Percentiles rank a stretch among this genome's conserved stretches.
Conservation (phyloP, 345 rosid genomes). For the Camelina laxa region DNA sequence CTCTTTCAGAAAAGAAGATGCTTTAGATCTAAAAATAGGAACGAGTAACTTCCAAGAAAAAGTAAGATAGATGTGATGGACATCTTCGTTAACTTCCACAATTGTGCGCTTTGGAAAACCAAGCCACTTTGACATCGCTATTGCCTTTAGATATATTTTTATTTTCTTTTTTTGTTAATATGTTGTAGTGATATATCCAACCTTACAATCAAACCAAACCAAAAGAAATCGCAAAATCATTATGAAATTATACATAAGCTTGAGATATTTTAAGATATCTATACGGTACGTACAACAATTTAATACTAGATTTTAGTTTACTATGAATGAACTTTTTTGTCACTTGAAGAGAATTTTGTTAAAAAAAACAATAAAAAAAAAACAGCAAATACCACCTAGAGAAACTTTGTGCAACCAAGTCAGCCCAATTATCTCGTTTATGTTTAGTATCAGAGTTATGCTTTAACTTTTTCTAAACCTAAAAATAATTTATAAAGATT, state of each 20-base stretch:
- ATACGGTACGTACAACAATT: no score
- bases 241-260: no score
- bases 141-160: background rate
- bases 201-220: no score
- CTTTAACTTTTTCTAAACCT: constrained; percentile 18
- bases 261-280: no score
- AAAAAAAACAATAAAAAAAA: no score
- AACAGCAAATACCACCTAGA: no score
- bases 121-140: constrained; percentile 14
- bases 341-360: no score
- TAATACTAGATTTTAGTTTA: no score
- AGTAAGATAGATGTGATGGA: constrained; percentile 21
- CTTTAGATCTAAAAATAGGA: constrained; percentile 22
- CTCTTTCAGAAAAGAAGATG: constrained; percentile 10
- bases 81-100: constrained; percentile 25
- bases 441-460: no score
- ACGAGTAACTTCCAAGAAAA: constrained; percentile 12
- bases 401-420: no score
- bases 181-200: background rate
- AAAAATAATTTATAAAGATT: background rate
- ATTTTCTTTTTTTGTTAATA: background rate
- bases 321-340: no score
- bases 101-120: constrained; percentile 1
- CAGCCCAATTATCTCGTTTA: no score
- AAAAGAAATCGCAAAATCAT: background rate